phyloP scores from a whole-genome alignment of 2,329 filamentous ascomycete species.

The Trichoderma aggressivum region DNA sequence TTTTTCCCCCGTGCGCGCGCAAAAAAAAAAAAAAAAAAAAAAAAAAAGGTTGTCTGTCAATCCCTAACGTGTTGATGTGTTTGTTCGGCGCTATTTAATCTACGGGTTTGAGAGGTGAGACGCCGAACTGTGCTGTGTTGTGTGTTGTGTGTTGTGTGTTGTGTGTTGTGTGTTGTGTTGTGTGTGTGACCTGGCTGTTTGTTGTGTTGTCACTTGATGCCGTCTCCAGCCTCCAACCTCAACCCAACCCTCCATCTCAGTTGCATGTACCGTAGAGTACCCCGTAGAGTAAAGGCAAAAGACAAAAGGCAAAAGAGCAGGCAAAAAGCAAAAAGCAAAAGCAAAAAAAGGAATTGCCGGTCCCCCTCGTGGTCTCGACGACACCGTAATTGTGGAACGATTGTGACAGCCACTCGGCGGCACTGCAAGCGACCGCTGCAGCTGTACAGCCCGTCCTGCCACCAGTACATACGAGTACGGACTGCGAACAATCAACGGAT shows the following conservation, averaged over 20 bases:
- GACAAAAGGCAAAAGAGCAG: neutral
- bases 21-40: too few species aligned
- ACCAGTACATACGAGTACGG: constrained; percentile 6
- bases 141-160: neutral
- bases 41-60: neutral
- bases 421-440: neutral
- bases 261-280: too few species aligned
- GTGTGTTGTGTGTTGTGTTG: neutral
- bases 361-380: neutral
- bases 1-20: neutral
- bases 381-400: neutral
- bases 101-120: neutral
- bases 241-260: neutral
- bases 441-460: neutral
- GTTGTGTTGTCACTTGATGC: neutral
- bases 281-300: neutral
- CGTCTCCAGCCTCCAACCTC: neutral
- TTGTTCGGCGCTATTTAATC: neutral
- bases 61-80: neutral
- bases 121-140: neutral
- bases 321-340: neutral
- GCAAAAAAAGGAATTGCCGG: neutral
- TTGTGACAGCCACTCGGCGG: neutral
- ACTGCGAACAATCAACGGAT: neutral
- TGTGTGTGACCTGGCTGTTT: neutral